These are phyloP conservation scores for Ophiostoma fasciatum DNA, from an alignment of 2,329 filamentous ascomycete species.

Conservation along the genomic window DNA sequence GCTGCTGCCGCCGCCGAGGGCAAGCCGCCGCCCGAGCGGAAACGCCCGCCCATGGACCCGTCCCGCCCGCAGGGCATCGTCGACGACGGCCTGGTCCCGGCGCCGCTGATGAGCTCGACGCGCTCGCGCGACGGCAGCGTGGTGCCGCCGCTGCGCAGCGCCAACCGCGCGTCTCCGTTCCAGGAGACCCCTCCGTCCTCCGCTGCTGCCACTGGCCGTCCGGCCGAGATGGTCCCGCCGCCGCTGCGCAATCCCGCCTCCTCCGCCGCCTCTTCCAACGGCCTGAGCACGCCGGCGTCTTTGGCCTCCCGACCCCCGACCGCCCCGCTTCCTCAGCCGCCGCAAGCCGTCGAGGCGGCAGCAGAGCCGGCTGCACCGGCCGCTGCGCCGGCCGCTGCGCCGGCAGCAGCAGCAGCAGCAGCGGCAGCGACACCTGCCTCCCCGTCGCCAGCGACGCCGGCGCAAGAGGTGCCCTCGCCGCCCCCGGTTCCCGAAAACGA, in stretches of 20 bases:
- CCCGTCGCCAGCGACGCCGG: constrained; percentile 9
- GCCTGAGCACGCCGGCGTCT: neutral
- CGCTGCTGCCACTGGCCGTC: too few species aligned
- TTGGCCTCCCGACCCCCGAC: constrained; percentile 4
- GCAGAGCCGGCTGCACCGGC: neutral
- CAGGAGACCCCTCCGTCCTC: too few species aligned
- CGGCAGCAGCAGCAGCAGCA: constrained; percentile 1
- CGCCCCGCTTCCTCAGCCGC: constrained; percentile 4
- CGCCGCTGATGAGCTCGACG: constrained; percentile 38
- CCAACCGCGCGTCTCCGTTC: constrained; percentile 8
- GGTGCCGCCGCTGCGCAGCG: constrained; percentile 33
- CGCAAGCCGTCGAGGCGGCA: neutral
- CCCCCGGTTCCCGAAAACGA: constrained; percentile 13
- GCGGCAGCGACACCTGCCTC: constrained; percentile 3
- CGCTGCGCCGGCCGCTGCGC: neutral
- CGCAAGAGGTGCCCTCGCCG: neutral
- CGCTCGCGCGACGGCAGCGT: constrained; percentile 27
- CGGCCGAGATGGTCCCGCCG: constrained; percentile 4
- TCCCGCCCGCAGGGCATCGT: constrained; percentile 30
- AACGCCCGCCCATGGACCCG: constrained; percentile 51
- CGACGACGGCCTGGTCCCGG: constrained; percentile 41
- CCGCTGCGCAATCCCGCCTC: constrained; percentile 8
- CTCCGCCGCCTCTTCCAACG: constrained; percentile 1
- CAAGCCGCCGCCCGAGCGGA: constrained; percentile 45
- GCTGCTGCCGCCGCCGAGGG: too few species aligned